phyloP scores from a whole-genome alignment of 768 basidiomycete genomes.

The Pulveroboletus sp. region DNA sequence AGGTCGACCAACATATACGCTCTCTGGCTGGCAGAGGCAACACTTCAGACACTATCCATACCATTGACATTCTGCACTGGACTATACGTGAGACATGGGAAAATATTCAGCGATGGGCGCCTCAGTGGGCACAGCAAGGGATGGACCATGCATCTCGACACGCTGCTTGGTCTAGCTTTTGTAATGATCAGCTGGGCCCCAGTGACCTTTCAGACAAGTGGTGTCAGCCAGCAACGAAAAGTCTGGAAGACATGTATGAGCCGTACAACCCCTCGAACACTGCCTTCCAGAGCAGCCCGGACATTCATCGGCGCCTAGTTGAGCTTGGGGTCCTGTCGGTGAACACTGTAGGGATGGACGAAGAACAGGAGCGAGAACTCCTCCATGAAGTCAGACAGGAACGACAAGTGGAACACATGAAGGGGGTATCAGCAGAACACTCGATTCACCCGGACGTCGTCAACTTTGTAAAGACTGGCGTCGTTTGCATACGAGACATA shows the following conservation, averaged over 20 bases:
- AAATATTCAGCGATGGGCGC: slow-evolving; percentile 35
- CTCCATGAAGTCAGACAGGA: neutral
- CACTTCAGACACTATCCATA: slow-evolving; percentile 4
- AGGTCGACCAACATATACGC: slow-evolving; percentile 40
- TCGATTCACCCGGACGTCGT: neutral
- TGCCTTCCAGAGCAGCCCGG: slow-evolving; percentile 12
- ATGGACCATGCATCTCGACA: slow-evolving; percentile 30
- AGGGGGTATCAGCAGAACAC: slow-evolving; percentile 16
- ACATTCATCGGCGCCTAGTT: neutral
- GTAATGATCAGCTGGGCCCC: slow-evolving; percentile 4
- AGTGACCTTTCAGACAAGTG: slow-evolving; percentile 22
- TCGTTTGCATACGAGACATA: slow-evolving; percentile 2
- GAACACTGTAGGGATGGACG: neutral
- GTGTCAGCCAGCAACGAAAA: slow-evolving; percentile 39
- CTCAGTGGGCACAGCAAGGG: slow-evolving; percentile 45
- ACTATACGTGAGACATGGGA: slow-evolving; percentile 41
- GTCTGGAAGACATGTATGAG: slow-evolving; percentile 35
- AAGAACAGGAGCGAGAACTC: neutral
- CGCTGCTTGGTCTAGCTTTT: slow-evolving; percentile 13
- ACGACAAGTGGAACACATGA: slow-evolving; percentile 14
- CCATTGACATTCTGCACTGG: slow-evolving; percentile 43
- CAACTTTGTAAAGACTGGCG: slow-evolving; percentile 25
- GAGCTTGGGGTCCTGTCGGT: neutral
- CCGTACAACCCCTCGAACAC: slow-evolving; percentile 6
- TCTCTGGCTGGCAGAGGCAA: slow-evolving; percentile 13